Percentiles rank a stretch among this genome's conserved stretches.
Conservation (phyloP, 129 eudicot genomes). For the Flaveria bidentis region DNA sequence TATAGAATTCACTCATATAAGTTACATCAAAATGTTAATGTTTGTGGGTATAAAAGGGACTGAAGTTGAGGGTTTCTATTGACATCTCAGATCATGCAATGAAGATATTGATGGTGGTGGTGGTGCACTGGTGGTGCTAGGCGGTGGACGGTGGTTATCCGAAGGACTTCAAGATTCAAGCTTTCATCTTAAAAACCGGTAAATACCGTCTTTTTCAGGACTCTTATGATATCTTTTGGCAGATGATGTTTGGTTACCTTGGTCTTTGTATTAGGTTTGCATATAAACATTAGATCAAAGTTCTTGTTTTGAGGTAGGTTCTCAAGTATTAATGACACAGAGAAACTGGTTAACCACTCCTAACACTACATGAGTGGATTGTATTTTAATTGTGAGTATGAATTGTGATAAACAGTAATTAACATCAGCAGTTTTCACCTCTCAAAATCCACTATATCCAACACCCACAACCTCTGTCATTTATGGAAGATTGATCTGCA, state of each 20-base stretch:
- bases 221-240: background rate
- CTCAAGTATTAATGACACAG: background rate
- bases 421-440: background rate
- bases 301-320: background rate
- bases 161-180: conserved; percentile 11
- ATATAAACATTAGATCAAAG: background rate
- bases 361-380: background rate
- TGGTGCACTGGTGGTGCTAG: background rate
- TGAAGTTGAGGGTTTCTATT: no score
- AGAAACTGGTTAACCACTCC: background rate
- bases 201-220: conserved; percentile 20
- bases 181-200: background rate
- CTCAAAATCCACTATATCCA: background rate
- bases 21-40: background rate
- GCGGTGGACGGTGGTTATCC: no score
- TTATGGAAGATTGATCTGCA: background rate
- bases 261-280: conserved; percentile 8
- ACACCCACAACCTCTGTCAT: background rate
- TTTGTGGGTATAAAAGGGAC: background rate
- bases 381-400: background rate
- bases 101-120: conserved; percentile 1
- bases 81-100: conserved; percentile 14
- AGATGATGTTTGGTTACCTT: background rate
- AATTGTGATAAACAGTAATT: background rate
- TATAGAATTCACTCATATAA: background rate